These are phyloP conservation scores for Prunus fruticosa DNA, from an alignment of 306 rosid genomes.

Conservation along the genomic window DNA sequence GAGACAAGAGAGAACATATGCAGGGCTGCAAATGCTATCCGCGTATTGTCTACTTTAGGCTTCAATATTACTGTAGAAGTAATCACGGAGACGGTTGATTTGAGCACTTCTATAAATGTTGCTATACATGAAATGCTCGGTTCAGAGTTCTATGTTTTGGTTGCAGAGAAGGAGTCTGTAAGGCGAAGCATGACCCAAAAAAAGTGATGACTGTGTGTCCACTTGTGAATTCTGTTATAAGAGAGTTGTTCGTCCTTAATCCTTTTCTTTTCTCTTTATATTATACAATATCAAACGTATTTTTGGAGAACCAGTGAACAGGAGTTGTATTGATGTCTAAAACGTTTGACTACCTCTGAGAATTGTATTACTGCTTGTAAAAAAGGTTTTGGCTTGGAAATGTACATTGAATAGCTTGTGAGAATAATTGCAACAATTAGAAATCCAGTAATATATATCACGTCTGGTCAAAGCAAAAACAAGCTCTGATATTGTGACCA, in stretches of 20 bases:
- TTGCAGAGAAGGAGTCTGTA: conserved; percentile 78
- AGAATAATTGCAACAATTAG: neutral
- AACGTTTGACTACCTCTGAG: neutral
- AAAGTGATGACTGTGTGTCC: conserved; percentile 35
- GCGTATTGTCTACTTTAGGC: conserved; percentile 62
- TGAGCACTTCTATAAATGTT: conserved; percentile 55
- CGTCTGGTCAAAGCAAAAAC: no score
- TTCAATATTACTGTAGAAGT: conserved; percentile 59
- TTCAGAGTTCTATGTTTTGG: conserved; percentile 77
- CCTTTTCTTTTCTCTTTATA: neutral
- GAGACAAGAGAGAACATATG: conserved; percentile 68
- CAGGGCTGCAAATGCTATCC: conserved; percentile 79
- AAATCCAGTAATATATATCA: no score
- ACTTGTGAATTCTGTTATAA: neutral
- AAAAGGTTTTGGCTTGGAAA: no score
- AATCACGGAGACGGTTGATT: conserved; percentile 52
- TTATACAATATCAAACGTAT: no score
- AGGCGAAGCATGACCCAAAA: conserved; percentile 59
- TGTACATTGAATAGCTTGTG: neutral
- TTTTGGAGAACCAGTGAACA: neutral
- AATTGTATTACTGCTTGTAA: neutral
- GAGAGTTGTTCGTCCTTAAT: neutral
- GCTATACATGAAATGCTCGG: conserved; percentile 82
- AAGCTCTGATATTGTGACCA: no score
- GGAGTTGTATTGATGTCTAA: neutral